Base-by-base conservation (phyloP, 257 asterid genomes). In the Capsicum pubescens region DNA sequence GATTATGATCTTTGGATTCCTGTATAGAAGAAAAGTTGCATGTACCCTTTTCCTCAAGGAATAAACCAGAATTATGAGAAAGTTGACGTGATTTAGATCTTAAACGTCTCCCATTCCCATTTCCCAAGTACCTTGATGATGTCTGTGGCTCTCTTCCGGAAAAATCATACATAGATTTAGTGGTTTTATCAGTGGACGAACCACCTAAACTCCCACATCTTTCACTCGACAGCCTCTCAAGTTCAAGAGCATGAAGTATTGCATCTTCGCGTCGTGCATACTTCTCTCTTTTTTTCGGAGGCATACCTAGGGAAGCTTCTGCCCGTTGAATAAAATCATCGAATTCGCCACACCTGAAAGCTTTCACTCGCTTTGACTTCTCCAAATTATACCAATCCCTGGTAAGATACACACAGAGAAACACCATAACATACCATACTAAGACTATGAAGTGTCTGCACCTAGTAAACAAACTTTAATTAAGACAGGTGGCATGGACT, bases 311-410 rank as follows among this genome's bases (percentile, higher is more conserved):
- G 68, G 96, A 86, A 79, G 99, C 97, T 91, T 95, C 98, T 81
- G 99, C 99, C 89, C 94, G 92, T 89, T 93, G 94, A 85, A 95
- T 95, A 88, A 98, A 94, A 85, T 93, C 97, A 86, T 97, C 95
- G 88, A 93, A 97, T 83, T 95, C 98, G 42, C 99, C 99, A 89
- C 98, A 97, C 14, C 99, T 95, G 89, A 97, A 97, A 83, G 96
- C 90, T 91, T 97, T 97, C 39, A 97, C 99, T 16, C 97, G 98
- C 90, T 97, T 97, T n/a, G 99, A 97, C 90, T 94, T 97, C 91
- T 97, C 99, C 91, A 97, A 83, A 87, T 97, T 97, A 91, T 97
- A 97, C 99, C 99, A 97, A 89, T 97, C 99, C 91, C 99, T 97
- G 91, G 78, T 57, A 69, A 82, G 79, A 81, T 72, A 89, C 80